Evolutionary conservation across 2,329 filamentous ascomycete genomes (phyloP).

Genomic region (Penicillium sp.): DNA sequence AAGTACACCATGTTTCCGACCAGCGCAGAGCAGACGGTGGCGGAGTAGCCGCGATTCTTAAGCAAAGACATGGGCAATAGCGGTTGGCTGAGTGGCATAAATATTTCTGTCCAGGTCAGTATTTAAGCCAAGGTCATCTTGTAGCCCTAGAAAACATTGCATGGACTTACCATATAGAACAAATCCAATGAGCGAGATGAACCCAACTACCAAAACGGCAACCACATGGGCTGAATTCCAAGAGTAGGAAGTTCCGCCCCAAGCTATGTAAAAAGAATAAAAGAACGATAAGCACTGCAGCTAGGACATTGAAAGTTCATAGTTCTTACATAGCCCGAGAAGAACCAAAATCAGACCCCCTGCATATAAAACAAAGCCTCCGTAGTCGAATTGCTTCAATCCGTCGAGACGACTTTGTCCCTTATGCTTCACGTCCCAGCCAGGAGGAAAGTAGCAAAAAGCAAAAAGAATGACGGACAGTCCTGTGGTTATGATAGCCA

Average conservation of each 20-base stretch:
- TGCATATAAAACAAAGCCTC: constrained; percentile 51
- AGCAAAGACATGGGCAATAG: constrained; percentile 52
- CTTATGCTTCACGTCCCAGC: constrained; percentile 48
- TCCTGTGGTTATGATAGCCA: constrained; percentile 52
- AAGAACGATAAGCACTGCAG: too few species aligned
- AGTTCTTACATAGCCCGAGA: constrained; percentile 45
- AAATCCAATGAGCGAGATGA: constrained; percentile 40
- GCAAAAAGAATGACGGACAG: constrained; percentile 23
- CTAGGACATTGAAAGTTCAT: not conserved
- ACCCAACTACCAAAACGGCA: constrained; percentile 44
- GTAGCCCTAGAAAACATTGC: too few species aligned
- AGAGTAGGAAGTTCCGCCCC: constrained; percentile 48
- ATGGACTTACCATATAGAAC: constrained; percentile 37
- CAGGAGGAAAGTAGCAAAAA: constrained; percentile 29
- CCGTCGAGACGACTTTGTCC: constrained; percentile 37
- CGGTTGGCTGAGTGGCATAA: constrained; percentile 41
- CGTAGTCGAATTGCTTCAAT: constrained; percentile 51
- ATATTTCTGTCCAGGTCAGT: constrained; percentile 19
- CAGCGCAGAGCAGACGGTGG: constrained; percentile 44
- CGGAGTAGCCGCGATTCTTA: constrained; percentile 45
- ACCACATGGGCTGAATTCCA: constrained; percentile 48
- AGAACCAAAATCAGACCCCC: constrained; percentile 49
- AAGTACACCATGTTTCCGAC: constrained; percentile 53
- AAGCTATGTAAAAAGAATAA: constrained; percentile 14
- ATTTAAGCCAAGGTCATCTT: not conserved